phyloP scores from a whole-genome alignment of 768 basidiomycete genomes.

The Podaxis mareebaensis region DNA sequence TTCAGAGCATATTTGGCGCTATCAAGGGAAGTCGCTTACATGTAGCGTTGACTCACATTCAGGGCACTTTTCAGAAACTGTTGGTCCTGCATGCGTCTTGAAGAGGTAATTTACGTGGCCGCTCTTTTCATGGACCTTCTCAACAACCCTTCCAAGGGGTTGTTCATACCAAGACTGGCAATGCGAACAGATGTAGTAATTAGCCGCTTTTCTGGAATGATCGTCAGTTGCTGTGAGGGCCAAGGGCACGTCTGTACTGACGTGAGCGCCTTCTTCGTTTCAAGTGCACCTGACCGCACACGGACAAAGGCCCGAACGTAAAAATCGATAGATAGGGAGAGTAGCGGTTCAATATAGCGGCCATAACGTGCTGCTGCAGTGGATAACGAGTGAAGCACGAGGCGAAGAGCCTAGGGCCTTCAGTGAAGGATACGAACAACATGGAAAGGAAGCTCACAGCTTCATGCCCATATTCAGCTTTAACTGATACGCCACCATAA shows the following conservation, averaged over 20 bases:
- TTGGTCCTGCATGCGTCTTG: slow-evolving; percentile 73
- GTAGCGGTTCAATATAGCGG: slow-evolving; percentile 83
- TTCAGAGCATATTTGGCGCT: background rate
- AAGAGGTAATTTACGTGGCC: slow-evolving; percentile 64
- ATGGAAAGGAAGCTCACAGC: slow-evolving; percentile 50
- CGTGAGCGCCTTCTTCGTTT: slow-evolving; percentile 85
- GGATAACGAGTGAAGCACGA: slow-evolving; percentile 86
- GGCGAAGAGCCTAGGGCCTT: slow-evolving; percentile 74
- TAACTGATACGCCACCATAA: slow-evolving; percentile 88
- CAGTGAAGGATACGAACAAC: slow-evolving; percentile 8
- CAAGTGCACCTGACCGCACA: slow-evolving; percentile 67
- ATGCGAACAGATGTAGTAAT: slow-evolving; percentile 79
- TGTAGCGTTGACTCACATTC: slow-evolving; percentile 82
- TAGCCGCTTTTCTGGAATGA: slow-evolving; percentile 74
- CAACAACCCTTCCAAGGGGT: slow-evolving; percentile 74
- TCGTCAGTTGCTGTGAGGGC: slow-evolving; percentile 13
- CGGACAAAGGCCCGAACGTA: slow-evolving; percentile 92
- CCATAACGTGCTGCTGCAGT: slow-evolving; percentile 92
- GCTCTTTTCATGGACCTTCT: slow-evolving; percentile 54
- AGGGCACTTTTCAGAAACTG: slow-evolving; percentile 66
- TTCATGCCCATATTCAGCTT: slow-evolving; percentile 96
- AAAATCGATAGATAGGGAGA: slow-evolving; percentile 95
- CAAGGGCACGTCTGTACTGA: slow-evolving; percentile 35
- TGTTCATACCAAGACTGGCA: slow-evolving; percentile 87
- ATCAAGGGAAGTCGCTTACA: slow-evolving; percentile 44